Conservation (phyloP, 2,329 filamentous ascomycete genomes). For the Fusarium clavum region DNA sequence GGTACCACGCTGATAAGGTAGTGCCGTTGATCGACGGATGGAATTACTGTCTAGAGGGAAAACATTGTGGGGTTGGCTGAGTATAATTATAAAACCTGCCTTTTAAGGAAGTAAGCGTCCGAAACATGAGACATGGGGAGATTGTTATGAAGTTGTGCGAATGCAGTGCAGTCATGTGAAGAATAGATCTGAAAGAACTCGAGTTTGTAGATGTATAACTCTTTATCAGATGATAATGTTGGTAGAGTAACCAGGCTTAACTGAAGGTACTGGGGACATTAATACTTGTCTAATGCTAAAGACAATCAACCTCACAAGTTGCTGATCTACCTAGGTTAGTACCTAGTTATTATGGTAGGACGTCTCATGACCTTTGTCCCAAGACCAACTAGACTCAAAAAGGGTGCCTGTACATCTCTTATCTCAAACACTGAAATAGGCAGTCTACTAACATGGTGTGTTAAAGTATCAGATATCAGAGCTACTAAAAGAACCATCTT, state of each 20-base stretch:
- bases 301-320: background rate
- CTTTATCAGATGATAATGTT: background rate
- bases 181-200: background rate
- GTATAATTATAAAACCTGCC: constrained; percentile 29
- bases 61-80: constrained; percentile 18
- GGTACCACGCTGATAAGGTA: constrained; percentile 34
- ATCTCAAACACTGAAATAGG: constrained; percentile 10
- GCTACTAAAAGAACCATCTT: background rate
- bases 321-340: constrained; percentile 9
- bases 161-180: background rate
- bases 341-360: background rate
- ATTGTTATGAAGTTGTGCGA: background rate
- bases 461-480: background rate
- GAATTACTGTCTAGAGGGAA: constrained; percentile 1
- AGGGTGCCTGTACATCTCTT: constrained; percentile 3
- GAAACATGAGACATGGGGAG: constrained; percentile 7
- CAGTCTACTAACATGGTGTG: constrained; percentile 12
- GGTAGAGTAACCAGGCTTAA: background rate
- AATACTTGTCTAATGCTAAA: background rate
- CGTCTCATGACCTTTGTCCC: constrained; percentile 21
- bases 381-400: constrained; percentile 5
- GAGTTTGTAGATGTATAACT: background rate
- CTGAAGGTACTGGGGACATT: too few species aligned
- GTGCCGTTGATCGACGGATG: constrained; percentile 24
- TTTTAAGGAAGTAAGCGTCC: constrained; percentile 32